Evolutionary conservation across 805 yeast species (phyloP).

Genomic region (Candida nitratophila): DNA sequence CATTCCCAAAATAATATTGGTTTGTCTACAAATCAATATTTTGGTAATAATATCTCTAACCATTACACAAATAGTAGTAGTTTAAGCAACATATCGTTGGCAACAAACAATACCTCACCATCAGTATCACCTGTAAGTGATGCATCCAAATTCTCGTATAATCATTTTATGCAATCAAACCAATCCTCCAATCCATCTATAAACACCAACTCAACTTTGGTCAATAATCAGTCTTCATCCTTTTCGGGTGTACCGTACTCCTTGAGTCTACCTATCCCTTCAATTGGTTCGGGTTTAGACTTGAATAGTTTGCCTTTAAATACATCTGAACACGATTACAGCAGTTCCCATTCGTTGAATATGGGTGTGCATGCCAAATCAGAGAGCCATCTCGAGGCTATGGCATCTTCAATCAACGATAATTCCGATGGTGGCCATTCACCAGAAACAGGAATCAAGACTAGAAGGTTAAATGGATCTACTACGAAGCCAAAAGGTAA

Average conservation of each 20-base stretch:
- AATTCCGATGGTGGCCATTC: background rate
- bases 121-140: background rate
- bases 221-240: background rate
- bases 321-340: no score
- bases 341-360: background rate
- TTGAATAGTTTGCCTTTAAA: background rate
- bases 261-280: background rate
- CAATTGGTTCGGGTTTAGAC: conserved; percentile 1
- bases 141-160: background rate
- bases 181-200: background rate
- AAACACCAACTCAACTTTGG: background rate
- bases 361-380: no score
- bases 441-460: conserved; percentile 2
- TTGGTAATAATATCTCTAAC: background rate
- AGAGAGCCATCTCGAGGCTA: no score
- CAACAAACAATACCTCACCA: background rate
- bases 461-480: background rate
- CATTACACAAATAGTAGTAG: background rate
- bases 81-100: background rate
- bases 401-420: background rate
- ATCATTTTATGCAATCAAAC: background rate
- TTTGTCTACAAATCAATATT: background rate
- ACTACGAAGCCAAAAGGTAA: conserved; percentile 4
- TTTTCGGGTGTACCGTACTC: background rate
- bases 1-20: no score